A percentile compares a stretch with the other conserved stretches of the same genome.
Evolutionary conservation across 345 rosid genomes (phyloP).

Genomic region (Bruguiera parviflora): DNA sequence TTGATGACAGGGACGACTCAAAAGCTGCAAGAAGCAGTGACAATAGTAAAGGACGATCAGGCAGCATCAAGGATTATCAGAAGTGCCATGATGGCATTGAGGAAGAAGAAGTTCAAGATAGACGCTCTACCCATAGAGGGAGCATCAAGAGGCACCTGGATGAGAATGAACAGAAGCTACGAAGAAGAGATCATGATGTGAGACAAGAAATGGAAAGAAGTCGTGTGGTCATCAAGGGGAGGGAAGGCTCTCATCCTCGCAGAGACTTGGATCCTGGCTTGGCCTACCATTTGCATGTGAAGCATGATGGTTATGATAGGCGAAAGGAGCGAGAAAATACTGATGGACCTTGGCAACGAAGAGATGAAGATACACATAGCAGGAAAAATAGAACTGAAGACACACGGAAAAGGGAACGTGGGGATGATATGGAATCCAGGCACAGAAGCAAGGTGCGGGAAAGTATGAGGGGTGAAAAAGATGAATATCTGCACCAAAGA

Average conservation of each 20-base stretch:
- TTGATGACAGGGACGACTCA: conserved; percentile 62
- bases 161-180: conserved; percentile 46
- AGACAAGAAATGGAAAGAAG: conserved; percentile 63
- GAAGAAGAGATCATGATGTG: conserved; percentile 54
- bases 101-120: conserved; percentile 81
- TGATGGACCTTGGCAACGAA: conserved; percentile 54
- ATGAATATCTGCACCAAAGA: conserved; percentile 56
- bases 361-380: conserved; percentile 55
- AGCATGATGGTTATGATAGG: conserved; percentile 56
- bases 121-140: conserved; percentile 37
- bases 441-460: conserved; percentile 68
- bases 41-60: conserved; percentile 82
- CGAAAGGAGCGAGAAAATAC: conserved; percentile 64
- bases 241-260: conserved; percentile 53
- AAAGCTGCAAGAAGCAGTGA: conserved; percentile 89
- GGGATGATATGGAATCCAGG: conserved; percentile 65
- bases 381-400: conserved; percentile 68
- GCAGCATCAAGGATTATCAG: conserved; percentile 72
- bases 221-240: conserved; percentile 39
- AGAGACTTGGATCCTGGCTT: conserved; percentile 55
- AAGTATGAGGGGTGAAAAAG: conserved; percentile 61
- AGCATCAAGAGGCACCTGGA: conserved; percentile 47
- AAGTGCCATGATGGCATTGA: conserved; percentile 62
- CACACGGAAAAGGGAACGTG: conserved; percentile 63
- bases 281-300: conserved; percentile 38